Conservation (phyloP, 345 rosid species). For the Salix arbutifolia region DNA sequence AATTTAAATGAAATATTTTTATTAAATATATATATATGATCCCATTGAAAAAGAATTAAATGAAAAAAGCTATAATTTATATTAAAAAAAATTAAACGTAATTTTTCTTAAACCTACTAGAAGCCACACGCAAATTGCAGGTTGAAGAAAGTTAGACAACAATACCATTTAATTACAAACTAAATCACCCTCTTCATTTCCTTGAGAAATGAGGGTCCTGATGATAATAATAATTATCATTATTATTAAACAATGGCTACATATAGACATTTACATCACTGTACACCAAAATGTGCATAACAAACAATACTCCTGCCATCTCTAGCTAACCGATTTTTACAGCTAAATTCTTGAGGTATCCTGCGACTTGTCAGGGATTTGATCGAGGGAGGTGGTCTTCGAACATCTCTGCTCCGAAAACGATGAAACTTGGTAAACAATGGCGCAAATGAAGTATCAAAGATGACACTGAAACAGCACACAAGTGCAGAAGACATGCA, state of each 20-base stretch:
- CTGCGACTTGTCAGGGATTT: background rate
- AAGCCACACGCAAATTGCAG: too few species aligned
- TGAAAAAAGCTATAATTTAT: too few species aligned
- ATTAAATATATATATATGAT: too few species aligned
- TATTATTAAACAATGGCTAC: constrained; percentile 1
- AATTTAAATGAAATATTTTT: too few species aligned
- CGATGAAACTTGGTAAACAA: background rate
- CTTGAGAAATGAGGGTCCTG: background rate
- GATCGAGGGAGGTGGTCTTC: background rate
- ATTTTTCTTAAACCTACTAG: too few species aligned
- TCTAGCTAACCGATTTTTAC: constrained; percentile 10
- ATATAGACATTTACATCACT: constrained; percentile 26
- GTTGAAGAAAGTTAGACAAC: background rate
- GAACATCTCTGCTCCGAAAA: constrained; percentile 8
- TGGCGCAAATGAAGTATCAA: background rate
- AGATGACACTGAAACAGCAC: background rate
- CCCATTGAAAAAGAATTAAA: too few species aligned
- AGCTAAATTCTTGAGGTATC: constrained; percentile 15
- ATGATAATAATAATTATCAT: background rate
- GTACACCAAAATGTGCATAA: constrained; percentile 11
- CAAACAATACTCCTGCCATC: background rate
- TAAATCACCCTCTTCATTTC: background rate
- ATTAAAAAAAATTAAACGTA: too few species aligned
- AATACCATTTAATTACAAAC: background rate
- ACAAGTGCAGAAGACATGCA: background rate